Conservation (phyloP, 768 basidiomycete species). For the Tubosaeta sp. region DNA sequence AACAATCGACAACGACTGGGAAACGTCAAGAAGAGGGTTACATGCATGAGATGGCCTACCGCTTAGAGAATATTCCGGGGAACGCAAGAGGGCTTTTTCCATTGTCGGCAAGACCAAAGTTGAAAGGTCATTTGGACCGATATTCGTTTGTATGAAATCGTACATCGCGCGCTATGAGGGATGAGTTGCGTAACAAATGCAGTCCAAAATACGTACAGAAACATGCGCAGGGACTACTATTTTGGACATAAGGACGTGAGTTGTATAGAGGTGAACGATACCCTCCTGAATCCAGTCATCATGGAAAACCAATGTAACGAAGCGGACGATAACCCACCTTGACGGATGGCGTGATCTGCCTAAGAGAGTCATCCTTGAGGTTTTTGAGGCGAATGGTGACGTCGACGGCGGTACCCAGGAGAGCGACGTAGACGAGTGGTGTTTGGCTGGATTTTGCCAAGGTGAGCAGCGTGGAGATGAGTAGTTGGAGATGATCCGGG, state of each 20-base stretch:
- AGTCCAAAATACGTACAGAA: constrained; percentile 39
- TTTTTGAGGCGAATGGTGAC: constrained; percentile 67
- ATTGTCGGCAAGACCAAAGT: constrained; percentile 60
- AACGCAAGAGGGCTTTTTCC: constrained; percentile 77
- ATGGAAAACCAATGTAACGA: not conserved
- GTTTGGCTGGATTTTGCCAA: constrained; percentile 47
- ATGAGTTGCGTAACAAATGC: constrained; percentile 9
- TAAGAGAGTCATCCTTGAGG: constrained; percentile 40
- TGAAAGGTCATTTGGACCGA: constrained; percentile 49
- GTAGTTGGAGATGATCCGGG: constrained; percentile 41
- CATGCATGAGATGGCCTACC: constrained; percentile 37
- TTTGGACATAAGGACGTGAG: constrained; percentile 65
- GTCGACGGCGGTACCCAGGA: constrained; percentile 67
- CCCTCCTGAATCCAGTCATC: constrained; percentile 38
- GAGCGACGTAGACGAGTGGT: constrained; percentile 38
- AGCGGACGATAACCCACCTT: constrained; percentile 35
- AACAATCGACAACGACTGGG: constrained; percentile 55
- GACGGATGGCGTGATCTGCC: constrained; percentile 40
- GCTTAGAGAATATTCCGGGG: constrained; percentile 72
- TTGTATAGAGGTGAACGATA: constrained; percentile 57
- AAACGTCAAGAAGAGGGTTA: constrained; percentile 1
- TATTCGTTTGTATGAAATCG: constrained; percentile 56
- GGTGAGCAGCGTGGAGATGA: constrained; percentile 53
- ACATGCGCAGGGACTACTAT: constrained; percentile 54
- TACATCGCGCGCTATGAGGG: constrained; percentile 44